A percentile compares a stretch with the other conserved stretches of the same genome.
Evolutionary conservation across 73 alveolate species (phyloP).

Genomic region (Uronychia setigera): DNA sequence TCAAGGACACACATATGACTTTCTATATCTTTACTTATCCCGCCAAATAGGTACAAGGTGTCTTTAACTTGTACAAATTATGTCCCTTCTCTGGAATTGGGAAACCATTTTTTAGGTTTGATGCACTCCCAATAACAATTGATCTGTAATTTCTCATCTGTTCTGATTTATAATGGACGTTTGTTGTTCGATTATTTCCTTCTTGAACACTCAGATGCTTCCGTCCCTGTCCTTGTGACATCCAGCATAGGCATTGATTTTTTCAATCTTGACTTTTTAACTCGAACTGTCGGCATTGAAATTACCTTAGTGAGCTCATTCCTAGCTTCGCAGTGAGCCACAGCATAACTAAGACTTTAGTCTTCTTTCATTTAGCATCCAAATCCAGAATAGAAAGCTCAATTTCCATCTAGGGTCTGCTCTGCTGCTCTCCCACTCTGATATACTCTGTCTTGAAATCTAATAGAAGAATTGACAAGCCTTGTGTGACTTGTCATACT

Average conservation of each 20-base stretch:
- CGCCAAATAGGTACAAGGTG: not conserved
- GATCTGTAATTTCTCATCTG: not conserved
- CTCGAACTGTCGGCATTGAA: not conserved
- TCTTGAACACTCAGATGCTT: not conserved
- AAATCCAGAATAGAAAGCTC: not conserved
- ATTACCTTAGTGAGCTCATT: not conserved
- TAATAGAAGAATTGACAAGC: not conserved
- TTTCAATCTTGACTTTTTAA: not conserved
- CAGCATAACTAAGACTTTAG: not conserved
- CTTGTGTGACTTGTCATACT: not conserved
- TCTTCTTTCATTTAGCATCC: not conserved
- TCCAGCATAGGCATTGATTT: not conserved
- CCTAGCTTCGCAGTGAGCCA: not conserved
- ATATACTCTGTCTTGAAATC: not conserved
- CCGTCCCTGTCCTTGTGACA: not conserved
- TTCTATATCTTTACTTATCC: not conserved
- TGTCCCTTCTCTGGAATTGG: not conserved
- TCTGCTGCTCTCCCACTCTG: not conserved
- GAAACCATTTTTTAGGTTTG: not conserved
- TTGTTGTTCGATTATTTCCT: too few species aligned
- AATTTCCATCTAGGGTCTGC: not conserved
- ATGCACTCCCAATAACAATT: not conserved
- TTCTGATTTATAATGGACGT: not conserved
- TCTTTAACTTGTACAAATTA: not conserved
- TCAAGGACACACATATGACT: not conserved